These are phyloP conservation scores for Epichloe sibirici DNA, from an alignment of 2,329 filamentous ascomycete genomes.

Conservation along the genomic window DNA sequence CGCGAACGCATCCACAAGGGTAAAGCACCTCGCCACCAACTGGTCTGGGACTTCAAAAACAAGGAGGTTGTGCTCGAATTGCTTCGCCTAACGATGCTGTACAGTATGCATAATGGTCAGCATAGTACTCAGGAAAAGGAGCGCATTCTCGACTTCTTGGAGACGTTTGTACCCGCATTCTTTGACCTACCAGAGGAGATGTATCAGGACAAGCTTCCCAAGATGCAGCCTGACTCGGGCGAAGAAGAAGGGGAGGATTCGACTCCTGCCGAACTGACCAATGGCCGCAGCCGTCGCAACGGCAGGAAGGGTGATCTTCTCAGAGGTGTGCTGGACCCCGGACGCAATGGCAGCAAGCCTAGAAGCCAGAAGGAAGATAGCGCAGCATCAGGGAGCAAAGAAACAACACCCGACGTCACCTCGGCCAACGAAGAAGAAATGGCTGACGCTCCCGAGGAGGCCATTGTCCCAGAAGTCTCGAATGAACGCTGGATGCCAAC, in stretches of 20 bases:
- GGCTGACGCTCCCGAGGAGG: conserved; percentile 46
- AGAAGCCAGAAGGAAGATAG: conserved; percentile 70
- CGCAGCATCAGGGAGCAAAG: conserved; percentile 66
- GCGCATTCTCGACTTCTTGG: conserved; percentile 62
- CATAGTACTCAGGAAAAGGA: conserved; percentile 63
- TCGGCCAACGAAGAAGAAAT: conserved; percentile 69
- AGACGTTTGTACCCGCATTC: conserved; percentile 63
- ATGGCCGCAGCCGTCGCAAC: conserved; percentile 55
- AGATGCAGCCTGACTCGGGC: conserved; percentile 56
- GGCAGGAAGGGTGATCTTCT: conserved; percentile 71
- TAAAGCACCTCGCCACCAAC: conserved; percentile 57
- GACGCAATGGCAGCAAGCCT: conserved; percentile 56
- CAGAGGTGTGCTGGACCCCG: conserved; percentile 72
- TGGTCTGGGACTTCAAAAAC: conserved; percentile 62
- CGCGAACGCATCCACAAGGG: conserved; percentile 53
- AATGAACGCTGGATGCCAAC: conserved; percentile 54
- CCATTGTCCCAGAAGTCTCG: conserved; percentile 46
- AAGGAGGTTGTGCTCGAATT: conserved; percentile 53
- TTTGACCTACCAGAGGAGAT: conserved; percentile 63
- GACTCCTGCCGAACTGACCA: conserved; percentile 57
- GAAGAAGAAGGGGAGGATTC: conserved; percentile 70
- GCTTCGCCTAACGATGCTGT: conserved; percentile 50
- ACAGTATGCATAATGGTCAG: conserved; percentile 55
- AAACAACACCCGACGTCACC: conserved; percentile 75
- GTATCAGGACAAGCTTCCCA: conserved; percentile 53